Evolutionary conservation across 805 yeast species (phyloP).

Genomic region (Isabelozyma gotoi): DNA sequence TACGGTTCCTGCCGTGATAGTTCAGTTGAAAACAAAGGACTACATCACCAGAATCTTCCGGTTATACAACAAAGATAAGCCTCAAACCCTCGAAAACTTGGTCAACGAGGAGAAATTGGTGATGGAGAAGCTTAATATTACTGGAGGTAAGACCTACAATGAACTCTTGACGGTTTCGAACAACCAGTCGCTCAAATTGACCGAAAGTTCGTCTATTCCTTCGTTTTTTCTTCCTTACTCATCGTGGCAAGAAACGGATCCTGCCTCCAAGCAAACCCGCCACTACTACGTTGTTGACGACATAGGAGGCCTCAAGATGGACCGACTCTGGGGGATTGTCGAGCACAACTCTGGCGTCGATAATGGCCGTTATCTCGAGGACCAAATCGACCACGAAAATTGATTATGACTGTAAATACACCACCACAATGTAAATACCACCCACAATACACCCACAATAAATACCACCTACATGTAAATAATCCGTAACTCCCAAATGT

Average conservation of each 20-base stretch:
- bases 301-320: constrained; percentile 81
- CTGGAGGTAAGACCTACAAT: constrained; percentile 67
- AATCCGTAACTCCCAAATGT: too few relatives aligned
- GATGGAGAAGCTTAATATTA: constrained; percentile 63
- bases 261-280: constrained; percentile 31
- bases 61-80: constrained; percentile 59
- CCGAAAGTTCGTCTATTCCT: constrained; percentile 16
- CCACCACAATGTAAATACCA: too few relatives aligned
- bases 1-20: constrained; percentile 56
- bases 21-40: constrained; percentile 55
- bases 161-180: constrained; percentile 51
- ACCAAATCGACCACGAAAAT: not conserved
- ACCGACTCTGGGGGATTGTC: constrained; percentile 79
- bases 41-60: constrained; percentile 74
- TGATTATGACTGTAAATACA: not conserved
- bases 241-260: constrained; percentile 40
- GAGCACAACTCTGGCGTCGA: constrained; percentile 66
- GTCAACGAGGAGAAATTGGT: constrained; percentile 62
- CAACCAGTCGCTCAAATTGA: constrained; percentile 36
- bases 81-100: constrained; percentile 65
- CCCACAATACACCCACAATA: too few relatives aligned
- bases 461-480: too few relatives aligned
- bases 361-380: constrained; percentile 53
- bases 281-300: constrained; percentile 65
- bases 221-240: constrained; percentile 23